Conservation (phyloP, 1,284 basidiomycete species). For the Uromyces viciae-fabae region DNA sequence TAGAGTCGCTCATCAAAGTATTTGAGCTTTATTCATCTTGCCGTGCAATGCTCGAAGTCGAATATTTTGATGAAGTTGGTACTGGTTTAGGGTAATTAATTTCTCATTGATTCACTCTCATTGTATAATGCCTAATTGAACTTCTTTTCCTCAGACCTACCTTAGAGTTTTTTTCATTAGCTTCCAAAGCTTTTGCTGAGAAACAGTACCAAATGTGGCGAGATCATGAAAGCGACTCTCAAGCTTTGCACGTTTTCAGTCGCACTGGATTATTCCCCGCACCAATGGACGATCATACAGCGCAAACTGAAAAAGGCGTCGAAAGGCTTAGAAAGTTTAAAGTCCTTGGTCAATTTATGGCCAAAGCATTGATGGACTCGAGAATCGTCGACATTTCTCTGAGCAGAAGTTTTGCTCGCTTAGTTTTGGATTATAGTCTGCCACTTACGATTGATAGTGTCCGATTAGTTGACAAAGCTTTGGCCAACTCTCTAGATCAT, state of each 20-base stretch:
- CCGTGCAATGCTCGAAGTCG: conserved; percentile 88
- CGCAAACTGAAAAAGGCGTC: conserved; percentile 48
- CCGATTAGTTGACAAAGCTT: conserved; percentile 73
- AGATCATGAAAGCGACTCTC: conserved; percentile 47
- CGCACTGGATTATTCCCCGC: conserved; percentile 83
- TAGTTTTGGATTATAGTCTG: conserved; percentile 77
- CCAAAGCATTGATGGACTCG: conserved; percentile 93
- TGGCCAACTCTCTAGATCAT: conserved; percentile 80
- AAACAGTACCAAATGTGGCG: conserved; percentile 51
- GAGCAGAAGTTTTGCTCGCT: conserved; percentile 84
- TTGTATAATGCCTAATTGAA: conserved; percentile 64
- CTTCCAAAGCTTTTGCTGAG: conserved; percentile 44
- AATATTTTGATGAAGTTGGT: conserved; percentile 98
- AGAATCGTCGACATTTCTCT: conserved; percentile 94
- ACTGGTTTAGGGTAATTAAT: conserved; percentile 97
- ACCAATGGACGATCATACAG: conserved; percentile 67
- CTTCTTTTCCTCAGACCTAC: conserved; percentile 28
- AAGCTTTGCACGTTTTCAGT: conserved; percentile 57
- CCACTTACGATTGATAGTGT: conserved; percentile 76
- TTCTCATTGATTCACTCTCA: conserved; percentile 81
- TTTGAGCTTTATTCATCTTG: conserved; percentile 90
- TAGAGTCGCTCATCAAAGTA: conserved; percentile 96
- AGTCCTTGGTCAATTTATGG: conserved; percentile 93
- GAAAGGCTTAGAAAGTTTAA: conserved; percentile 69
- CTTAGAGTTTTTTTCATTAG: conserved; percentile 45